A percentile compares a stretch with the other conserved stretches of the same genome.
Evolutionary conservation across 2,329 filamentous ascomycete genomes (phyloP).

Genomic region (Cladophialophora bantiana): DNA sequence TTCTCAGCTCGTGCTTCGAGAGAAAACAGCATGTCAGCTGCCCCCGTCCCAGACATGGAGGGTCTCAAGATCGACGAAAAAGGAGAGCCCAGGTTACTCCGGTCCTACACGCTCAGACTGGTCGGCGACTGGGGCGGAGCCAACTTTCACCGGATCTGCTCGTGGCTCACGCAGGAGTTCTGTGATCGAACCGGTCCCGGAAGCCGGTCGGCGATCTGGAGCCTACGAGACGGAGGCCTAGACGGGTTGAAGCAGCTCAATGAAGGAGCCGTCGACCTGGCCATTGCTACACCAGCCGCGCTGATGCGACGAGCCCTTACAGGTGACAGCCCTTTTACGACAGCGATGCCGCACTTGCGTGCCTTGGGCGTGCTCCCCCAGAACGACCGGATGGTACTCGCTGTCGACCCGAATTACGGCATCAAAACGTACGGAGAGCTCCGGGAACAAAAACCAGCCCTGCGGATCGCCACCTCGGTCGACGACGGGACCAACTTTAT

Average conservation of each 20-base stretch:
- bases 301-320: constrained; percentile 17
- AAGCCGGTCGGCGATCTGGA: constrained; percentile 22
- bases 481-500: constrained; percentile 31
- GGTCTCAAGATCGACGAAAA: constrained; percentile 10
- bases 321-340: constrained; percentile 15
- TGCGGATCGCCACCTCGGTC: constrained; percentile 19
- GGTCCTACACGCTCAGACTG: constrained; percentile 22
- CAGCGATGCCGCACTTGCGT: constrained; percentile 26
- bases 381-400: constrained; percentile 31
- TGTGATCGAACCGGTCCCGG: constrained; percentile 28
- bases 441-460: constrained; percentile 15
- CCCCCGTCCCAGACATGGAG: background rate
- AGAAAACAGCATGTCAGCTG: background rate
- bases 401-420: constrained; percentile 20
- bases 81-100: constrained; percentile 17
- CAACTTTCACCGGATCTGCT: constrained; percentile 32
- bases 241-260: constrained; percentile 22
- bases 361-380: constrained; percentile 25
- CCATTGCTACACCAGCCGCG: constrained; percentile 21
- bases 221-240: constrained; percentile 26
- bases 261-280: constrained; percentile 22
- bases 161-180: constrained; percentile 30
- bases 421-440: constrained; percentile 27
- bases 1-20: no score
- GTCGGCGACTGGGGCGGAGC: constrained; percentile 31